These are phyloP conservation scores for Ilyonectria mors-panacis DNA, from an alignment of 2,329 filamentous ascomycete genomes.

Conservation along the genomic window DNA sequence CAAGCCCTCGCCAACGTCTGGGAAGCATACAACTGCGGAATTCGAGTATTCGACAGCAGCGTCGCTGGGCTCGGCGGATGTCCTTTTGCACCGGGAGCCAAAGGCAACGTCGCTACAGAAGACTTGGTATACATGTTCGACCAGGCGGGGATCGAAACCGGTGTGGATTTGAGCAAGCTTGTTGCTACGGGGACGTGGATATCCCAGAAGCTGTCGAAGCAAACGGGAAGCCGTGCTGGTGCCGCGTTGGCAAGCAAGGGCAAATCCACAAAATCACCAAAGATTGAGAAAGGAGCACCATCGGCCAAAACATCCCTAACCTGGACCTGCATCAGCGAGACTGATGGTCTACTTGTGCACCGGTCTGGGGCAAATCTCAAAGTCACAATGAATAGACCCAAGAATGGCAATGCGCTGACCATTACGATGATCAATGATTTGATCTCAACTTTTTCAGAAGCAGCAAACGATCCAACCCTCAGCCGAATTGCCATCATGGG, in stretches of 20 bases:
- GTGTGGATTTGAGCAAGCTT: conserved; percentile 67
- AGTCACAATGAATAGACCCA: conserved; percentile 51
- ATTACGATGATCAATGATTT: conserved; percentile 53
- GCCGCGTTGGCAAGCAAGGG: conserved; percentile 52
- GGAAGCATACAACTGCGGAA: conserved; percentile 73
- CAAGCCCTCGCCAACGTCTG: conserved; percentile 77
- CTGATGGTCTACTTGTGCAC: conserved; percentile 45
- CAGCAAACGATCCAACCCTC: conserved; percentile 45
- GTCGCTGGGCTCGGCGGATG: conserved; percentile 27
- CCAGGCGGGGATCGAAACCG: conserved; percentile 45
- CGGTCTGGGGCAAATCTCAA: conserved; percentile 48
- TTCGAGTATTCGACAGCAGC: conserved; percentile 74
- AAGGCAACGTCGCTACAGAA: conserved; percentile 26
- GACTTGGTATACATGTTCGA: conserved; percentile 30
- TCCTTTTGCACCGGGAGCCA: conserved; percentile 29
- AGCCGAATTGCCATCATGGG: conserved; percentile 56
- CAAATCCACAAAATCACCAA: not conserved
- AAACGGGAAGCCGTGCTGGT: conserved; percentile 64
- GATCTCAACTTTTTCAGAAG: conserved; percentile 46
- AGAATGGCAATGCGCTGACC: conserved; percentile 58
- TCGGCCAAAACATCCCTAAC: not conserved
- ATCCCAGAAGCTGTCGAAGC: conserved; percentile 62
- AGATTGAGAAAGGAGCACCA: not conserved
- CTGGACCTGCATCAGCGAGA: conserved; percentile 24
- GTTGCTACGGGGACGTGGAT: conserved; percentile 73